These are phyloP conservation scores for Fusarium euwallaceae DNA, from an alignment of 2,329 filamentous ascomycete species.

Conservation along the genomic window DNA sequence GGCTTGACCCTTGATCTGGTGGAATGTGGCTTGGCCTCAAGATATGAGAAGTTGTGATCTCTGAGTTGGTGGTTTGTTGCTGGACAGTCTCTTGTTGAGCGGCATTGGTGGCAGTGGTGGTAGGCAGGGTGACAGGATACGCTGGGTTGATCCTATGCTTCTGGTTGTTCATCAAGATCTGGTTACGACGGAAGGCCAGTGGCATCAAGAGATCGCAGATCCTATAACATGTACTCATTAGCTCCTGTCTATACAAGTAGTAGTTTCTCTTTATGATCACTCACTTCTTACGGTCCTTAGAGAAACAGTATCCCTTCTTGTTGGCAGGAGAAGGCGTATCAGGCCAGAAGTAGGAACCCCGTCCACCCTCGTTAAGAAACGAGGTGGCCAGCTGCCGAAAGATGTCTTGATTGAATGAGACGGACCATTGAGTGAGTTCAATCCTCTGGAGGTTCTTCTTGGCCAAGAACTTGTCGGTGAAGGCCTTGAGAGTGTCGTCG, in stretches of 20 bases:
- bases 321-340: background rate
- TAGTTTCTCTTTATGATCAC: background rate
- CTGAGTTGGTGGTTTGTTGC: background rate
- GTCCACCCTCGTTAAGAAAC: slow-evolving; percentile 9
- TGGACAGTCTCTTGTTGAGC: background rate
- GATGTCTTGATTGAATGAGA: background rate
- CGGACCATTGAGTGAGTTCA: background rate
- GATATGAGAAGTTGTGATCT: background rate
- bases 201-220: slow-evolving; percentile 3
- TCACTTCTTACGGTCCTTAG: background rate
- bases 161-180: background rate
- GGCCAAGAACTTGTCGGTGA: background rate
- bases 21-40: background rate
- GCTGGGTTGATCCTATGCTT: background rate
- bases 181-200: slow-evolving; percentile 2
- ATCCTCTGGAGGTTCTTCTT: background rate
- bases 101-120: background rate
- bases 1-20: background rate
- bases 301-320: slow-evolving; percentile 4
- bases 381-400: slow-evolving; percentile 6
- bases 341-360: slow-evolving; percentile 22
- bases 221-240: background rate
- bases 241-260: background rate
- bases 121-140: background rate
- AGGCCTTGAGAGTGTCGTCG: background rate